phyloP scores from a whole-genome alignment of 257 asterid species.

The Schizonepeta tenuifolia region DNA sequence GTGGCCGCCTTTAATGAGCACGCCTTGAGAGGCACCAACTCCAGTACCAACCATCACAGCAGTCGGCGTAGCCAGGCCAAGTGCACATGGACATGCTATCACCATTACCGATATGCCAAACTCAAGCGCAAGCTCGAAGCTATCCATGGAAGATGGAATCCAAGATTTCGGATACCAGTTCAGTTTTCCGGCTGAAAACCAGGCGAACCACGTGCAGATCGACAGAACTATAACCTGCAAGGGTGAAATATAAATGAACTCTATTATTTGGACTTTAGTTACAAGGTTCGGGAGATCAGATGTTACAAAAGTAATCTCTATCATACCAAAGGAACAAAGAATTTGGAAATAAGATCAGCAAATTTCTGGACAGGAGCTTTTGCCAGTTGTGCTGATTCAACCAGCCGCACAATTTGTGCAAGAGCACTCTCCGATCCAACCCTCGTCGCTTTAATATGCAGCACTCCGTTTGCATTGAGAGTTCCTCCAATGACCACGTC shows the following conservation, averaged over 20 bases:
- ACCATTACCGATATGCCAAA: conserved; percentile 93
- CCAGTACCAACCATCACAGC: conserved; percentile 96
- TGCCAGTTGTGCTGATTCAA: conserved; percentile 72
- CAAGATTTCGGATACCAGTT: conserved; percentile 65
- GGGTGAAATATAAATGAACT: not conserved
- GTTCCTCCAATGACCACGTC: conserved; percentile 71
- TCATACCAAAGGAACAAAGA: conserved; percentile 62
- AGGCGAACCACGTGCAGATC: conserved; percentile 63
- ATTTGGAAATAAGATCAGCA: conserved; percentile 67
- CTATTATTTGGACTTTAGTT: not conserved
- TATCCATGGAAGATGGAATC: conserved; percentile 77
- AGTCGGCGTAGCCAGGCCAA: conserved; percentile 88
- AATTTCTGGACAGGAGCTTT: conserved; percentile 72
- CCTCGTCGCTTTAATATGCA: conserved; percentile 59
- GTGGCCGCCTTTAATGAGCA: conserved; percentile 88
- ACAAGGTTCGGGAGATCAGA: not conserved
- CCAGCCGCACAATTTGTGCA: conserved; percentile 62
- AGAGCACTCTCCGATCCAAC: conserved; percentile 80
- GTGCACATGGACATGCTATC: conserved; percentile 92
- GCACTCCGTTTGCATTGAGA: conserved; percentile 54
- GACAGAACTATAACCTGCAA: conserved; percentile 63
- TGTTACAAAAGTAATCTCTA: not conserved
- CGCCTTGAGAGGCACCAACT: conserved; percentile 81
- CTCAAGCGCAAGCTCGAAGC: conserved; percentile 85
- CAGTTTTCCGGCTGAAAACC: conserved; percentile 71